Conservation (phyloP, 495 filamentous ascomycete genomes). For the Hamigera avellanea region DNA sequence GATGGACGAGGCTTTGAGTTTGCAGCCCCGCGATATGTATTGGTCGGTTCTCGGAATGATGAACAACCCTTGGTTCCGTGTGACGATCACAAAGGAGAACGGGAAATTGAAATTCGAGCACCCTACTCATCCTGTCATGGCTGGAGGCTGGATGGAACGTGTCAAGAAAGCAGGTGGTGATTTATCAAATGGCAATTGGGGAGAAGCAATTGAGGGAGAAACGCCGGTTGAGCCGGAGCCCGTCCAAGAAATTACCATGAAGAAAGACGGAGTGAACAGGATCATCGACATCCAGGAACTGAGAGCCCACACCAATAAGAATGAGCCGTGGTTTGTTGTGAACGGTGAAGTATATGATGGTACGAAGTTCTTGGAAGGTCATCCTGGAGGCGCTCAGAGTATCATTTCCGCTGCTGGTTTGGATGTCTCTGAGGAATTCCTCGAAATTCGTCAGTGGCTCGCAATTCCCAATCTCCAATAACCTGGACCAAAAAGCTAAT, state of each 20-base stretch:
- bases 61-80: slow-evolving; percentile 93
- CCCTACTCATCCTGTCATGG: slow-evolving; percentile 71
- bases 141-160: slow-evolving; percentile 92
- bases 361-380: slow-evolving; percentile 67
- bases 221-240: slow-evolving; percentile 29
- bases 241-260: slow-evolving; percentile 71
- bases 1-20: slow-evolving; percentile 85
- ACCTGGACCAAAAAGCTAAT: not conserved
- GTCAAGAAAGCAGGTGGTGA: slow-evolving; percentile 85
- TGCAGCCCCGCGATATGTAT: slow-evolving; percentile 91
- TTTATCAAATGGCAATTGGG: slow-evolving; percentile 76
- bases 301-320: slow-evolving; percentile 50
- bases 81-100: slow-evolving; percentile 64
- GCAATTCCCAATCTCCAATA: not conserved
- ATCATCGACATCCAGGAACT: slow-evolving; percentile 64
- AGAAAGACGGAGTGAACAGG: slow-evolving; percentile 51
- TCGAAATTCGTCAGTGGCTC: slow-evolving; percentile 71
- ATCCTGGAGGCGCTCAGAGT: slow-evolving; percentile 83
- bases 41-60: slow-evolving; percentile 97
- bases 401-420: slow-evolving; percentile 76
- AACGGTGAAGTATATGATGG: slow-evolving; percentile 92
- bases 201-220: slow-evolving; percentile 56
- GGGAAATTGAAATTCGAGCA: slow-evolving; percentile 72
- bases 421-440: slow-evolving; percentile 87
- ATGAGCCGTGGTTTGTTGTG: slow-evolving; percentile 82